Evolutionary conservation across 495 filamentous ascomycete species (phyloP).

Genomic region (Opeltia flavorubescens): DNA sequence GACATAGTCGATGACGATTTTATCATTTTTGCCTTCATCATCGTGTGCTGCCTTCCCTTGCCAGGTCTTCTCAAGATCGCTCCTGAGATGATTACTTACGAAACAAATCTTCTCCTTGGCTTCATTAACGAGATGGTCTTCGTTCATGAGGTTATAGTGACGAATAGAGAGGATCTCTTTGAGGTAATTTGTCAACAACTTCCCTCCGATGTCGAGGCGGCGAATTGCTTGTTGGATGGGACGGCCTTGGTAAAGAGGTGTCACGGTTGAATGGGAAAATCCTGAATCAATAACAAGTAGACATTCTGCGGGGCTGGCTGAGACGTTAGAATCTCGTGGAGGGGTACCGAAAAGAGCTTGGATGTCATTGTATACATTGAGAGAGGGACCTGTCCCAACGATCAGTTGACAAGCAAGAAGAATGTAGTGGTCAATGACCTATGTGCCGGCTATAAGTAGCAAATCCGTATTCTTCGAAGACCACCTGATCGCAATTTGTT

Average conservation of each 20-base stretch:
- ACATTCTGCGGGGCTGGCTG: constrained; percentile 55
- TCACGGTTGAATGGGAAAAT: constrained; percentile 88
- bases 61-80: constrained; percentile 71
- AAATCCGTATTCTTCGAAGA: constrained; percentile 98
- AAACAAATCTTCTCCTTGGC: constrained; percentile 88
- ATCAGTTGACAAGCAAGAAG: background rate
- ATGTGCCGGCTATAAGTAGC: constrained; percentile 64
- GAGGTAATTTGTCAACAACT: constrained; percentile 86
- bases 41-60: constrained; percentile 40
- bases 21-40: constrained; percentile 20
- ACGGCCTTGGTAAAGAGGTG: constrained; percentile 67
- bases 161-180: constrained; percentile 80
- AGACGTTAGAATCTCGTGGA: constrained; percentile 21
- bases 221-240: constrained; percentile 72
- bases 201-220: constrained; percentile 82
- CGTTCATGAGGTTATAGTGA: constrained; percentile 89
- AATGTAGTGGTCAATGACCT: constrained; percentile 34
- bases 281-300: constrained; percentile 80
- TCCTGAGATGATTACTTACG: constrained; percentile 61
- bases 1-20: constrained; percentile 84
- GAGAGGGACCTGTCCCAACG: constrained; percentile 41
- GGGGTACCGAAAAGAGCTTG: constrained; percentile 41
- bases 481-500: constrained; percentile 83
- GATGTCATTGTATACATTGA: constrained; percentile 79
- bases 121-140: constrained; percentile 82